These are phyloP conservation scores for Taxillus chinensis DNA, from an alignment of 164 flowering plant species.

Conservation along the genomic window DNA sequence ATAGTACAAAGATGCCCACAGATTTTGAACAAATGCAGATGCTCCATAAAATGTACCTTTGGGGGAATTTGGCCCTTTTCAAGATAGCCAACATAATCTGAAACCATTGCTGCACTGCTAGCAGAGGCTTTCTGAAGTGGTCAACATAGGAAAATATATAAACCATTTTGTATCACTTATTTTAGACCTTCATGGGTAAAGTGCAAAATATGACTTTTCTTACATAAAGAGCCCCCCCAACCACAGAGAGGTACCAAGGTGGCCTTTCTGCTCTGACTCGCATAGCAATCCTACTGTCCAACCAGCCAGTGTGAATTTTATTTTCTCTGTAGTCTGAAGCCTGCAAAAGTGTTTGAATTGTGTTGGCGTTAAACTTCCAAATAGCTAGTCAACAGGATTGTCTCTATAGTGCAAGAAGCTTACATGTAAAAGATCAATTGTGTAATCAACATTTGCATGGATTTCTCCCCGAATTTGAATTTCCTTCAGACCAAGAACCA, in stretches of 20 bases:
- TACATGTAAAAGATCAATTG: slow-evolving; percentile 95
- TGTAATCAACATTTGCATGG: slow-evolving; percentile 95
- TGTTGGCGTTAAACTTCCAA: background rate
- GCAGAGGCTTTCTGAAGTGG: slow-evolving; percentile 78
- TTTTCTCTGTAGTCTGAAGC: slow-evolving; percentile 88
- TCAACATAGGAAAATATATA: slow-evolving; percentile 4
- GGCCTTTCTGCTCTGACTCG: slow-evolving; percentile 99
- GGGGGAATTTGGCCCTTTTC: slow-evolving; percentile 99
- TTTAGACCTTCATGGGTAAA: background rate
- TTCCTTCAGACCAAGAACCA: slow-evolving; percentile 99
- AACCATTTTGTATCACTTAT: background rate
- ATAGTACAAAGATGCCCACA: too few species aligned
- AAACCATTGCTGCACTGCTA: slow-evolving; percentile 90
- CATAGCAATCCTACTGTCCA: slow-evolving; percentile 99
- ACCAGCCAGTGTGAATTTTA: slow-evolving; percentile 97
- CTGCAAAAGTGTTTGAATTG: slow-evolving; percentile 26
- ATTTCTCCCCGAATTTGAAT: slow-evolving; percentile 98
- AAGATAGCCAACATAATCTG: slow-evolving; percentile 96
- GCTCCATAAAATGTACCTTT: slow-evolving; percentile 42
- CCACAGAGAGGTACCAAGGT: slow-evolving; percentile 99
- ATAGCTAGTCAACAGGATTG: background rate
- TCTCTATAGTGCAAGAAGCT: slow-evolving; percentile 14
- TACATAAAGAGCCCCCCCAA: slow-evolving; percentile 96
- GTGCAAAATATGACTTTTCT: slow-evolving; percentile 16
- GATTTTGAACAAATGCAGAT: background rate